Evolutionary conservation across 2,329 filamentous ascomycete species (phyloP).

Genomic region (Macrophomina pseudophaseolina): DNA sequence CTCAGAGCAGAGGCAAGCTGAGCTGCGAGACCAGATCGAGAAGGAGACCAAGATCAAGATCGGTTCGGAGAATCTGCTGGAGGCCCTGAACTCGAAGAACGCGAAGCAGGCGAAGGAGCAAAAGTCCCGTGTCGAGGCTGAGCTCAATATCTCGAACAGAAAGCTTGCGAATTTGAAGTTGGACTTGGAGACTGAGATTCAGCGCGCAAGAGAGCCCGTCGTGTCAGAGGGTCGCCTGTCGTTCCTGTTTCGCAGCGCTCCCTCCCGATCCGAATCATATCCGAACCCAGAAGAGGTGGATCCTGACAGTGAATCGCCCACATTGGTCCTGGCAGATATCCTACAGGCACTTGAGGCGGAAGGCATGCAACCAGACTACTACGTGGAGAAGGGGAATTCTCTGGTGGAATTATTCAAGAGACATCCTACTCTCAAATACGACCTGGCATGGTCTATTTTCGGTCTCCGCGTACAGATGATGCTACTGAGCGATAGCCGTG

Average conservation of each 20-base stretch:
- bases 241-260: constrained; percentile 62
- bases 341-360: constrained; percentile 87
- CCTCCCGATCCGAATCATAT: constrained; percentile 58
- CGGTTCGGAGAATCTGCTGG: constrained; percentile 95
- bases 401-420: constrained; percentile 96
- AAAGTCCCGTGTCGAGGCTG: constrained; percentile 67
- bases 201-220: constrained; percentile 62
- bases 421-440: constrained; percentile 92
- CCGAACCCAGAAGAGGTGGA: constrained; percentile 64
- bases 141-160: constrained; percentile 85
- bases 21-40: constrained; percentile 82
- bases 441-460: constrained; percentile 94
- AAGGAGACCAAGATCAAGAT: constrained; percentile 98
- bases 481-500: constrained; percentile 92
- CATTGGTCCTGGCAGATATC: constrained; percentile 86
- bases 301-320: constrained; percentile 81
- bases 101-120: constrained; percentile 87
- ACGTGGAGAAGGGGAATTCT: constrained; percentile 88
- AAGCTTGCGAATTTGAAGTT: constrained; percentile 66
- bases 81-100: constrained; percentile 92
- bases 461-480: constrained; percentile 92
- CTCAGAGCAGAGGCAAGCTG: constrained; percentile 74
- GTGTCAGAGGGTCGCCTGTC: constrained; percentile 60
- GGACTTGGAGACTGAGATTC: constrained; percentile 65
- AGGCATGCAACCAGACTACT: constrained; percentile 90